Conservation (phyloP, 2,329 filamentous ascomycete species). For the Aureobasidium musti region DNA sequence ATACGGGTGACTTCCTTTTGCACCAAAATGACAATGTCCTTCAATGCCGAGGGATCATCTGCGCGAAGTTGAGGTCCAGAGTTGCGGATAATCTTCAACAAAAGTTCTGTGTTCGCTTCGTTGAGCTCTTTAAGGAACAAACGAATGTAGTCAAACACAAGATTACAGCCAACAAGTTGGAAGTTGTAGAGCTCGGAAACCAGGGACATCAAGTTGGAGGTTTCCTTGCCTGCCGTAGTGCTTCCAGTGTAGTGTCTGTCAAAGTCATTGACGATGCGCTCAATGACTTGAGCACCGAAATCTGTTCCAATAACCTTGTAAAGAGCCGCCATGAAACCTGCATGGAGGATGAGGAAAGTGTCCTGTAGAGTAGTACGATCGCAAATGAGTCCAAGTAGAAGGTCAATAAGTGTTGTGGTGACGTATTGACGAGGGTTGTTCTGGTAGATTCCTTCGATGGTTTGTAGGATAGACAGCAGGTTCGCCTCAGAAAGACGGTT, state of each 20-base stretch:
- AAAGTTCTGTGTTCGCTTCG: conserved; percentile 83
- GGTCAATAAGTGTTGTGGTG: conserved; percentile 74
- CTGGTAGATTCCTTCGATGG: conserved; percentile 81
- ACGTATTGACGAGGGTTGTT: conserved; percentile 85
- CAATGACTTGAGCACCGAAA: conserved; percentile 83
- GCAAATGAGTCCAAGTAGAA: conserved; percentile 76
- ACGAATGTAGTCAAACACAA: conserved; percentile 90
- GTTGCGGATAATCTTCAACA: conserved; percentile 78
- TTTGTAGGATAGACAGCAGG: conserved; percentile 76
- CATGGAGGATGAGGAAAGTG: conserved; percentile 86
- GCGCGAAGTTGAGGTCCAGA: conserved; percentile 80
- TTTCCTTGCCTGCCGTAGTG: conserved; percentile 58
- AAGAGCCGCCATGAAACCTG: conserved; percentile 83
- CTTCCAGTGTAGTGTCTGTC: conserved; percentile 63
- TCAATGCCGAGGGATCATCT: conserved; percentile 84
- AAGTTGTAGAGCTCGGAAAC: conserved; percentile 90
- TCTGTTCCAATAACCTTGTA: conserved; percentile 87
- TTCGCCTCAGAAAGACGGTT: conserved; percentile 94
- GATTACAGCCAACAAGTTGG: conserved; percentile 75
- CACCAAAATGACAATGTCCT: conserved; percentile 81
- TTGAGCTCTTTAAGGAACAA: conserved; percentile 72
- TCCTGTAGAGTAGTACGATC: conserved; percentile 78
- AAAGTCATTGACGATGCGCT: conserved; percentile 74
- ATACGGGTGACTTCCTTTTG: conserved; percentile 68
- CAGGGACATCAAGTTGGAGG: conserved; percentile 77